Percentiles rank a stretch among this genome's conserved stretches.
phyloP scores from a whole-genome alignment of 371 early-diverging fungal genomes.

The Rhizomucor pusillus region DNA sequence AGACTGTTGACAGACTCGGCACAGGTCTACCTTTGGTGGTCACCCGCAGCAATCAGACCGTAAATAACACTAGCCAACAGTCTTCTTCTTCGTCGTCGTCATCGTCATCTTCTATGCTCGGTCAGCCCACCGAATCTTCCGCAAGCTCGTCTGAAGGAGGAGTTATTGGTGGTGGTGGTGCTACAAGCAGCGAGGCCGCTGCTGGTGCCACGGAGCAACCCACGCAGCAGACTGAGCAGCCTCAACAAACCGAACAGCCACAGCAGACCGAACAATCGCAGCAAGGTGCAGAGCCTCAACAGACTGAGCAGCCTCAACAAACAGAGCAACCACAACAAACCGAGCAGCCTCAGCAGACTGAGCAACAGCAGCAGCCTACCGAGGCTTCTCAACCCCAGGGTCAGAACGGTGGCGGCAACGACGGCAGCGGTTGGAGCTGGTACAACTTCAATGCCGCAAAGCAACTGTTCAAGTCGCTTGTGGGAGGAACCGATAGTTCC shows the following conservation, averaged over 20 bases:
- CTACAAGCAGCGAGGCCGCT: background rate
- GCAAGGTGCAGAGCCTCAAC: too few relatives aligned
- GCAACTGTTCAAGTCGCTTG: background rate
- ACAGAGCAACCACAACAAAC: background rate
- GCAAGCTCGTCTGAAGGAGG: too few relatives aligned
- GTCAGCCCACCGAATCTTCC: too few relatives aligned
- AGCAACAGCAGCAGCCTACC: background rate
- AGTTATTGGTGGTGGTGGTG: background rate
- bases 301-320: background rate
- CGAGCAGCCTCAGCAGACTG: background rate
- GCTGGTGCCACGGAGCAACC: background rate
- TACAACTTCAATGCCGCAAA: background rate
- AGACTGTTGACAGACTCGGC: constrained; percentile 15
- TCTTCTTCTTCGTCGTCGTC: too few relatives aligned
- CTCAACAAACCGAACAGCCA: background rate
- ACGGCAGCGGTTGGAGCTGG: background rate
- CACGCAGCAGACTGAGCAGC: background rate
- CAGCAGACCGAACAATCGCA: background rate
- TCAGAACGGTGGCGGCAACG: background rate
- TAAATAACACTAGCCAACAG: constrained; percentile 1
- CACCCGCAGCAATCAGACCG: constrained; percentile 14
- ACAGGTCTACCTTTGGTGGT: constrained; percentile 28
- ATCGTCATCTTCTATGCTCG: too few relatives aligned
- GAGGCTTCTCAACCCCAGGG: too few relatives aligned
- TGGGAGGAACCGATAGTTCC: too few relatives aligned